These are phyloP conservation scores for Colletotrichum eremochloae DNA, from an alignment of 2,329 filamentous ascomycete genomes.

Conservation along the genomic window DNA sequence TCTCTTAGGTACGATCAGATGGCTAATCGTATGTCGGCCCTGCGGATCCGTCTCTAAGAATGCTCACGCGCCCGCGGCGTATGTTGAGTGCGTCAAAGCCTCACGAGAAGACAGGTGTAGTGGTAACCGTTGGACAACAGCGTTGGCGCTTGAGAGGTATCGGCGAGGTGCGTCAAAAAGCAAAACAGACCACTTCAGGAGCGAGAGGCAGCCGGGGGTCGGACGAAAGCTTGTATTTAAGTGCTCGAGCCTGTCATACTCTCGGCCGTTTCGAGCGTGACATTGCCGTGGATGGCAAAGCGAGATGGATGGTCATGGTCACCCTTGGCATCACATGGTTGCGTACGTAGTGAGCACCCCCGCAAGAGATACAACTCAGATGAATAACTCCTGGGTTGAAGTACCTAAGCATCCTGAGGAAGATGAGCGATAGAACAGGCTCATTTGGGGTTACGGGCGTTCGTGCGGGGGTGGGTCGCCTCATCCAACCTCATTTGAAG, in stretches of 20 bases:
- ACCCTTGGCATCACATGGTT: constrained; percentile 15
- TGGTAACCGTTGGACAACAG: neutral
- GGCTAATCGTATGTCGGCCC: neutral
- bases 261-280: constrained; percentile 36
- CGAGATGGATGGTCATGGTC: constrained; percentile 4
- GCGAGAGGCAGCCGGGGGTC: constrained; percentile 15
- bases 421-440: neutral
- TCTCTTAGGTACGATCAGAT: constrained; percentile 42
- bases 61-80: neutral
- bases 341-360: neutral
- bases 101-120: neutral
- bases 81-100: constrained; percentile 8
- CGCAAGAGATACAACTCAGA: neutral
- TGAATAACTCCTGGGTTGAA: neutral
- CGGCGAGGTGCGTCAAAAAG: constrained; percentile 3
- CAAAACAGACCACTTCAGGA: constrained; percentile 8
- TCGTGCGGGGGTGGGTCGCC: constrained; percentile 33
- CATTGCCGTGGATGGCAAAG: constrained; percentile 14
- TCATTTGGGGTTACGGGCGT: constrained; percentile 25
- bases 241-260: constrained; percentile 23
- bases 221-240: constrained; percentile 37
- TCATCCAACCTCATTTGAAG: constrained; percentile 15
- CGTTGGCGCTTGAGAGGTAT: neutral
- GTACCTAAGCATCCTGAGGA: neutral
- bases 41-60: no score